phyloP scores from a whole-genome alignment of 2,329 filamentous ascomycete genomes.

The Helotiales sp. region DNA sequence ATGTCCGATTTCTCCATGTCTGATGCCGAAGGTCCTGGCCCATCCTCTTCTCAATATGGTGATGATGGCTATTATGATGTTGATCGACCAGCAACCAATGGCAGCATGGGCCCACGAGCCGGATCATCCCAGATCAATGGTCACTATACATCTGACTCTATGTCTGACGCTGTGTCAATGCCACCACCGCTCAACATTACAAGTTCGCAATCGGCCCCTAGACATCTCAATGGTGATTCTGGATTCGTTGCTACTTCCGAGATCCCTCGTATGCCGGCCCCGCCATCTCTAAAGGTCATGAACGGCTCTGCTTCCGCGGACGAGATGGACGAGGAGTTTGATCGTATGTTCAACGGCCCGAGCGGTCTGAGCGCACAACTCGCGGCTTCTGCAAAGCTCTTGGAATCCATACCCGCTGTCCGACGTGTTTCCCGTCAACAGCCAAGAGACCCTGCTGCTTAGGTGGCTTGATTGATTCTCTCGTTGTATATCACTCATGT shows the following conservation, averaged over 20 bases:
- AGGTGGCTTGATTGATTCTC: too few species aligned
- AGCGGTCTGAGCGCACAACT: too few species aligned
- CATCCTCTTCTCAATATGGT: constrained; percentile 13
- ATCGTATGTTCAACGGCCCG: too few species aligned
- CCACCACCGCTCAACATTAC: constrained; percentile 21
- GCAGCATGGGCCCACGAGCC: not conserved
- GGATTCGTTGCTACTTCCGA: not conserved
- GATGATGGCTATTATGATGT: constrained; percentile 21
- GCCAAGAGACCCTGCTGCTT: too few species aligned
- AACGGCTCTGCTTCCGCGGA: too few species aligned
- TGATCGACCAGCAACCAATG: not conserved
- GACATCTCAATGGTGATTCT: not conserved
- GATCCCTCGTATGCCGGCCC: too few species aligned
- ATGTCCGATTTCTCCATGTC: constrained; percentile 34
- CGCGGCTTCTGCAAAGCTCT: too few species aligned
- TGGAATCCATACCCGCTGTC: too few species aligned
- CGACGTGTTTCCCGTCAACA: too few species aligned
- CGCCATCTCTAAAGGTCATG: too few species aligned
- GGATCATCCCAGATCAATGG: not conserved
- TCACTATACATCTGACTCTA: not conserved
- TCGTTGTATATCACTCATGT: too few species aligned
- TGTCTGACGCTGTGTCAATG: constrained; percentile 7
- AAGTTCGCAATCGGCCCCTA: not conserved
- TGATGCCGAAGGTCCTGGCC: constrained; percentile 24
- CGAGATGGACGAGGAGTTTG: too few species aligned